phyloP scores from a whole-genome alignment of 2,329 filamentous ascomycete species.

The Claviceps purpurea region DNA sequence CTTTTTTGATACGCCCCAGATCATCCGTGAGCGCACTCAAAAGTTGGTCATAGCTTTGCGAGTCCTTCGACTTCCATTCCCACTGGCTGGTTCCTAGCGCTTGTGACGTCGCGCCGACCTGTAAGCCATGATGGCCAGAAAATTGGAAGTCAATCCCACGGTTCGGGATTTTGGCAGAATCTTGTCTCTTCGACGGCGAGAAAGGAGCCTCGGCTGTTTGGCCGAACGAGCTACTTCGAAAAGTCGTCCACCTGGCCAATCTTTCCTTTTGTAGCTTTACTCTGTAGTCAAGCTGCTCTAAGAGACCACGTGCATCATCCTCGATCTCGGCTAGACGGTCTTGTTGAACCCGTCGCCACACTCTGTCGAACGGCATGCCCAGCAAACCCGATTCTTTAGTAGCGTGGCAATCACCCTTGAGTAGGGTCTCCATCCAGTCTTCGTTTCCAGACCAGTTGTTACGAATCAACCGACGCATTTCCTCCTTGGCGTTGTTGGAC shows the following conservation, averaged over 20 bases:
- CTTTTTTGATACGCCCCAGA: slow-evolving; percentile 18
- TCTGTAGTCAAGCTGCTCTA: slow-evolving; percentile 59
- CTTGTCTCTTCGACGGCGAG: slow-evolving; percentile 13
- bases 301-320: slow-evolving; percentile 34
- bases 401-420: slow-evolving; percentile 49
- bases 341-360: slow-evolving; percentile 56
- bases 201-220: slow-evolving; percentile 11
- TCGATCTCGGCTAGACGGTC: slow-evolving; percentile 45
- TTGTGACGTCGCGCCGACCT: slow-evolving; percentile 21
- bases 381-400: slow-evolving; percentile 50
- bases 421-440: slow-evolving; percentile 57
- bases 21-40: slow-evolving; percentile 29
- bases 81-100: slow-evolving; percentile 13
- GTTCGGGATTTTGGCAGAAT: slow-evolving; percentile 10
- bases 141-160: slow-evolving; percentile 42
- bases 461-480: slow-evolving; percentile 47
- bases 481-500: slow-evolving; percentile 27
- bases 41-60: slow-evolving; percentile 30
- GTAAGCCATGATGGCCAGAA: slow-evolving; percentile 34
- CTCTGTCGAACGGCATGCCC: slow-evolving; percentile 50
- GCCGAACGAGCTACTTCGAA: slow-evolving; percentile 37
- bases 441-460: slow-evolving; percentile 71
- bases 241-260: slow-evolving; percentile 61
- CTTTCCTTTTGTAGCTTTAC: slow-evolving; percentile 54
- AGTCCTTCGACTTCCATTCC: slow-evolving; percentile 14